phyloP scores from a whole-genome alignment of 371 early-diverging fungal genomes.

The Lichtheimia ornata region DNA sequence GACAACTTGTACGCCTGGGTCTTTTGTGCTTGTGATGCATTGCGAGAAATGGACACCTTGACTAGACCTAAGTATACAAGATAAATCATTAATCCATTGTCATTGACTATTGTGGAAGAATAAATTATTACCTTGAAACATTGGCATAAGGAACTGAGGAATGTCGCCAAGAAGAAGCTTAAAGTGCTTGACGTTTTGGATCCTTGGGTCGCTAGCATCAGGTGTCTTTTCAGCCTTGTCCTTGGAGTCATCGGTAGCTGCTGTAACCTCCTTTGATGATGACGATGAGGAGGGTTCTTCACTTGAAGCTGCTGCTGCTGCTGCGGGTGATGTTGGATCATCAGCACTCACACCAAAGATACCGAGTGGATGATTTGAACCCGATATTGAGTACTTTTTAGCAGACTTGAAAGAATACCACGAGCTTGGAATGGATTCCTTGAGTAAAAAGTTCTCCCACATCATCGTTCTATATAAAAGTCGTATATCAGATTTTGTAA shows the following conservation, averaged over 20 bases:
- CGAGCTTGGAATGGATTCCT: slow-evolving; percentile 60
- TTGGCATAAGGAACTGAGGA: slow-evolving; percentile 61
- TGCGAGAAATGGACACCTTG: slow-evolving; percentile 67
- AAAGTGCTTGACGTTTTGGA: slow-evolving; percentile 71
- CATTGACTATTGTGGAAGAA: neutral
- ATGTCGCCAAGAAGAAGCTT: slow-evolving; percentile 68
- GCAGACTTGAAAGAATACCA: slow-evolving; percentile 63
- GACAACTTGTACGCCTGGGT: slow-evolving; percentile 63
- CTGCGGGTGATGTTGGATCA: slow-evolving; percentile 16
- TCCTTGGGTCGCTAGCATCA: slow-evolving; percentile 59
- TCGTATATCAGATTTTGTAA: neutral
- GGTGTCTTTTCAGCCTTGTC: slow-evolving; percentile 29
- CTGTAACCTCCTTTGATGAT: slow-evolving; percentile 3
- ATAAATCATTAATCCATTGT: neutral
- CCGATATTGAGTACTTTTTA: slow-evolving; percentile 23
- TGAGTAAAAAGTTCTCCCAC: slow-evolving; percentile 69
- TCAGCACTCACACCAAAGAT: slow-evolving; percentile 29
- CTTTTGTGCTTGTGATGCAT: slow-evolving; percentile 56
- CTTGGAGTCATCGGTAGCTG: slow-evolving; percentile 13
- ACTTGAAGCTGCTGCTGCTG: neutral
- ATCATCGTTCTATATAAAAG: slow-evolving; percentile 50
- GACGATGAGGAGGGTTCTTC: slow-evolving; percentile 15
- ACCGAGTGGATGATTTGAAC: slow-evolving; percentile 40
- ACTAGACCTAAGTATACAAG: slow-evolving; percentile 51
- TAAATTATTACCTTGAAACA: slow-evolving; percentile 63